Evolutionary conservation across 2,329 filamentous ascomycete species (phyloP).

Genomic region (Gnomoniopsis sp.): DNA sequence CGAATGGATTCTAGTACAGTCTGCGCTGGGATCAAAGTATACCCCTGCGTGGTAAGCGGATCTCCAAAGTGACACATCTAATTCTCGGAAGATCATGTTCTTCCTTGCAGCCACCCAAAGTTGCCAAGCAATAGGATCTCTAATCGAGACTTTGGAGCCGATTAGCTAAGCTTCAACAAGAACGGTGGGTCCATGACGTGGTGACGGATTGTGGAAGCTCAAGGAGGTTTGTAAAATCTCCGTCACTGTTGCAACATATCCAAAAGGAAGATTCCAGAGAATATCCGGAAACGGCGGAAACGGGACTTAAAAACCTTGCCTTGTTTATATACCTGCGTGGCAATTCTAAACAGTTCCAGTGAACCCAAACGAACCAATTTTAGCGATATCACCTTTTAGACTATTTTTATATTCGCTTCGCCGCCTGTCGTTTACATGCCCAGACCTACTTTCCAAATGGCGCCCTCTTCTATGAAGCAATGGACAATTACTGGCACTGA

Average conservation of each 20-base stretch:
- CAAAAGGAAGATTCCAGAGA: too few species aligned
- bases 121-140: not conserved
- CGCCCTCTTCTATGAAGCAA: slow-evolving; percentile 44
- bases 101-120: not conserved
- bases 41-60: not conserved
- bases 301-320: too few species aligned
- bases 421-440: not conserved
- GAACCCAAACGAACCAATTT: too few species aligned
- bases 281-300: too few species aligned
- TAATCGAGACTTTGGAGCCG: not conserved
- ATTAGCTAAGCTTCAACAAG: not conserved
- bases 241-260: not conserved
- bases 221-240: not conserved
- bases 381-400: too few species aligned
- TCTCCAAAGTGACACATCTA: not conserved
- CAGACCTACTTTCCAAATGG: slow-evolving; percentile 11
- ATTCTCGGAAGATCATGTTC: not conserved
- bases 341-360: too few species aligned
- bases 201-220: not conserved
- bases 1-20: too few species aligned
- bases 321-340: too few species aligned
- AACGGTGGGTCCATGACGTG: not conserved
- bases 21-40: not conserved
- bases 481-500: slow-evolving; percentile 52
- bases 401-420: not conserved